Evolutionary conservation across 1,284 basidiomycete genomes (phyloP).

Genomic region (Testicularia cyperi): DNA sequence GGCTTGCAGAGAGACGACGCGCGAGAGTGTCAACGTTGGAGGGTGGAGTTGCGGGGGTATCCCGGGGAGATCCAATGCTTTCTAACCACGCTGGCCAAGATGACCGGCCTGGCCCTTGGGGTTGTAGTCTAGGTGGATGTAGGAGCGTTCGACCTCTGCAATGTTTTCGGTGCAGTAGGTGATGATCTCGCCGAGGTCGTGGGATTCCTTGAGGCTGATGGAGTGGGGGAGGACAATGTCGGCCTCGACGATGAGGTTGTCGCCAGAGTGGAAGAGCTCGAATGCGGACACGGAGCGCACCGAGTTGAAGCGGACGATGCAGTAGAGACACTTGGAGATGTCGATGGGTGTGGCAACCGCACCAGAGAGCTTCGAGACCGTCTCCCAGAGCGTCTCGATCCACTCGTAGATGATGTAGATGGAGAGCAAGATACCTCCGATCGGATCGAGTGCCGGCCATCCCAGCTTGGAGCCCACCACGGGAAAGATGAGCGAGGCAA

Average conservation of each 20-base stretch:
- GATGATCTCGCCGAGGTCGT: conserved; percentile 57
- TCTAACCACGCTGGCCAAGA: conserved; percentile 43
- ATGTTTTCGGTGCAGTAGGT: conserved; percentile 55
- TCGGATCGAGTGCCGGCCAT: conserved; percentile 50
- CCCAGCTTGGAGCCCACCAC: conserved; percentile 56
- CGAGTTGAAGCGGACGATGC: conserved; percentile 53
- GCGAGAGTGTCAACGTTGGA: too few relatives aligned
- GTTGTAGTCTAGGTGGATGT: conserved; percentile 56
- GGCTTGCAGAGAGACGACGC: too few relatives aligned
- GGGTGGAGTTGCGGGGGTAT: too few relatives aligned
- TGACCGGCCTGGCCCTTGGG: conserved; percentile 51
- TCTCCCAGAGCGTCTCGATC: conserved; percentile 51
- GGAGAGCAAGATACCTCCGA: conserved; percentile 47
- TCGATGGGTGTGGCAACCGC: conserved; percentile 44
- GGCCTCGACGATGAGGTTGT: conserved; percentile 56
- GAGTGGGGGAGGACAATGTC: conserved; percentile 53
- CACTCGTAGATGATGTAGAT: conserved; percentile 58
- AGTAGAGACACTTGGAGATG: conserved; percentile 52
- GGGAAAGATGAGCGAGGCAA: conserved; percentile 66
- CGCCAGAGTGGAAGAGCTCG: conserved; percentile 57
- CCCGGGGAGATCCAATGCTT: too few relatives aligned
- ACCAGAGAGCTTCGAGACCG: conserved; percentile 52
- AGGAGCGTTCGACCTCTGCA: conserved; percentile 45
- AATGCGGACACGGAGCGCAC: conserved; percentile 53
- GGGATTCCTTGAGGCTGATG: conserved; percentile 55